Evolutionary conservation across 495 filamentous ascomycete genomes (phyloP).

Genomic region (Trypethelium eluteriae): DNA sequence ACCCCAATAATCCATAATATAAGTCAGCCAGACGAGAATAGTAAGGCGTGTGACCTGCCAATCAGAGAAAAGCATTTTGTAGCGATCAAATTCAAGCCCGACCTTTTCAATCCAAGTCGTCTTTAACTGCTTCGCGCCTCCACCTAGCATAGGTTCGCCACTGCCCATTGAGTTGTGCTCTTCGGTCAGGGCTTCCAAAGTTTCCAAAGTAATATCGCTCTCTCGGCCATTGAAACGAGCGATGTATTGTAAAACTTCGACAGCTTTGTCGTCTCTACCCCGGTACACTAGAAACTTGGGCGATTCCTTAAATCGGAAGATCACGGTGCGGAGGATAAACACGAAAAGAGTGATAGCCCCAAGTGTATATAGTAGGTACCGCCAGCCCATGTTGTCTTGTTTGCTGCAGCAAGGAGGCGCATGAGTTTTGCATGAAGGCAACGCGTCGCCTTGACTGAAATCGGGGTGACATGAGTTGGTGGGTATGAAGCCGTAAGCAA

Average conservation of each 20-base stretch:
- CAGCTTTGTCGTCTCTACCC: conserved; percentile 39
- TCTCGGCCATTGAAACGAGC: conserved; percentile 37
- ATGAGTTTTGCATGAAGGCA: conserved; percentile 33
- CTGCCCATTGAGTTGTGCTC: conserved; percentile 26
- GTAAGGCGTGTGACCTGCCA: conserved; percentile 37
- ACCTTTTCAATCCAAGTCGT: conserved; percentile 28
- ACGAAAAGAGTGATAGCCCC: conserved; percentile 40
- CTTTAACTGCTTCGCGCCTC: conserved; percentile 27
- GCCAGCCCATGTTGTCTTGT: conserved; percentile 48
- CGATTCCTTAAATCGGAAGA: conserved; percentile 42
- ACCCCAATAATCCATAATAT: conserved; percentile 40
- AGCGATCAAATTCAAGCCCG: conserved; percentile 33
- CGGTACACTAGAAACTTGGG: conserved; percentile 42
- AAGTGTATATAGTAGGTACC: conserved; percentile 45
- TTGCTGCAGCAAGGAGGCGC: conserved; percentile 40
- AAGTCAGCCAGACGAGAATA: conserved; percentile 40
- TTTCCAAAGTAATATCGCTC: conserved; percentile 30
- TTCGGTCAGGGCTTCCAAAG: conserved; percentile 32
- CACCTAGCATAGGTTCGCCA: conserved; percentile 22
- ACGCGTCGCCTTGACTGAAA: conserved; percentile 28
- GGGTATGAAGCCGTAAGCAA: conserved; percentile 45
- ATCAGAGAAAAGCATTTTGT: conserved; percentile 36
- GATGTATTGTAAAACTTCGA: conserved; percentile 38
- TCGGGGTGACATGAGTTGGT: conserved; percentile 37
- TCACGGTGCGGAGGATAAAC: conserved; percentile 40